These are phyloP conservation scores for Trichopus zeylanicus DNA, from an alignment of 116 monocot genomes.

Conservation along the genomic window DNA sequence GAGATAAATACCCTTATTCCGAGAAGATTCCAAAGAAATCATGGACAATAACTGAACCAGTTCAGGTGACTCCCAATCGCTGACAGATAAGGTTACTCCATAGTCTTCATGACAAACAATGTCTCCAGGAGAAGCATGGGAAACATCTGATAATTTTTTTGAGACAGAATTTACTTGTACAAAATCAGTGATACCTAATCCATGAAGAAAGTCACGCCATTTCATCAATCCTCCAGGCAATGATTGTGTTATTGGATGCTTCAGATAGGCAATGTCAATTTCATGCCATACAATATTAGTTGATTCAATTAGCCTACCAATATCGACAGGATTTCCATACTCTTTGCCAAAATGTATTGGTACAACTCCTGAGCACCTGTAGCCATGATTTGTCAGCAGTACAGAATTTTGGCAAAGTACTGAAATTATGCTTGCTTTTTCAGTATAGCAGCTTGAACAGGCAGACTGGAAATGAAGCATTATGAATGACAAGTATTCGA, in stretches of 20 bases:
- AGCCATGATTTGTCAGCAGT: slow-evolving; percentile 76
- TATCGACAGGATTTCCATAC: slow-evolving; percentile 69
- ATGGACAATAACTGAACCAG: slow-evolving; percentile 49
- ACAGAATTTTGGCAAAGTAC: slow-evolving; percentile 35
- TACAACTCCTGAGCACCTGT: slow-evolving; percentile 38
- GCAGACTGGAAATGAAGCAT: slow-evolving; percentile 79
- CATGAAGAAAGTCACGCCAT: slow-evolving; percentile 72
- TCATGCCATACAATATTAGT: slow-evolving; percentile 50
- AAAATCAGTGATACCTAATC: slow-evolving; percentile 92
- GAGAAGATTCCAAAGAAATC: slow-evolving; percentile 43
- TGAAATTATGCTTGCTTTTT: slow-evolving; percentile 53
- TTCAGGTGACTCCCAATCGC: slow-evolving; percentile 92
- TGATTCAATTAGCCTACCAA: slow-evolving; percentile 28
- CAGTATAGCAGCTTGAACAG: slow-evolving; percentile 51
- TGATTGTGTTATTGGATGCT: slow-evolving; percentile 39
- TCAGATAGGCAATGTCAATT: slow-evolving; percentile 75
- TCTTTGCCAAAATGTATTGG: slow-evolving; percentile 84
- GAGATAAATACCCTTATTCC: slow-evolving; percentile 70
- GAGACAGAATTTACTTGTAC: slow-evolving; percentile 51
- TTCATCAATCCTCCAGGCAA: slow-evolving; percentile 20
- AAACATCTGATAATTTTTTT: slow-evolving; percentile 28
- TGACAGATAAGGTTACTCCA: slow-evolving; percentile 13
- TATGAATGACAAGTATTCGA: slow-evolving; percentile 79
- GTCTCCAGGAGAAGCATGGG: slow-evolving; percentile 4
- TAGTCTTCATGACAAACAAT: slow-evolving; percentile 1